Evolutionary conservation across 2,329 filamentous ascomycete species (phyloP).

Genomic region (Pestalotiopsis sp.): DNA sequence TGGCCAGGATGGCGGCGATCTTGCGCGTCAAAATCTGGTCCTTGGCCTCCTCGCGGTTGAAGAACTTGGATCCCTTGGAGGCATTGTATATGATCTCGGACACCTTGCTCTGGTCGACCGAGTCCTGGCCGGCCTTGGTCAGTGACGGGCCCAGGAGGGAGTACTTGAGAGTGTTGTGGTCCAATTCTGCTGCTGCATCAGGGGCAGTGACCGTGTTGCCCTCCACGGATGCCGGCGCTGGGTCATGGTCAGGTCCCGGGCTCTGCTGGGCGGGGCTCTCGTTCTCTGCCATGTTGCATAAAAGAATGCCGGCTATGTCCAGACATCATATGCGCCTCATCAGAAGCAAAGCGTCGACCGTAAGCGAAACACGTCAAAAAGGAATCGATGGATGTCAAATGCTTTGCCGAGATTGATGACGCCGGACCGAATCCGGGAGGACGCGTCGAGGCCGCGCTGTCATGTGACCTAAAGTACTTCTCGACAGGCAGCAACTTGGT

Average conservation of each 20-base stretch:
- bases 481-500: neutral
- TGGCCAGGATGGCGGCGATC: slow-evolving; percentile 76
- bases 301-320: neutral
- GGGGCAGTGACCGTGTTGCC: neutral
- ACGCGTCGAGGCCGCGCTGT: neutral
- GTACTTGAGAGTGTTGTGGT: slow-evolving; percentile 76
- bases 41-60: slow-evolving; percentile 83
- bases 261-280: neutral
- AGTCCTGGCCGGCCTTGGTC: slow-evolving; percentile 90
- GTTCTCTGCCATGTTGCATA: neutral
- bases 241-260: neutral
- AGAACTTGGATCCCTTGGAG: slow-evolving; percentile 95
- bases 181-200: slow-evolving; percentile 8
- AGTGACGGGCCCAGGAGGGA: slow-evolving; percentile 86
- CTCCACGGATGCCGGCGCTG: neutral
- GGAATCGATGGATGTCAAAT: neutral
- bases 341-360: neutral
- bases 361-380: neutral
- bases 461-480: neutral
- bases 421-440: neutral
- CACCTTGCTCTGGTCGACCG: slow-evolving; percentile 92
- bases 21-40: slow-evolving; percentile 85
- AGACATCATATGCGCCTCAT: neutral
- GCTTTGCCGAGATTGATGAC: neutral
- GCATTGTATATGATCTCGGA: slow-evolving; percentile 97